Evolutionary conservation across 331 rosid species (phyloP), one percentile per base, ranked within the genome.

Genomic region (Malus hybrid): DNA sequence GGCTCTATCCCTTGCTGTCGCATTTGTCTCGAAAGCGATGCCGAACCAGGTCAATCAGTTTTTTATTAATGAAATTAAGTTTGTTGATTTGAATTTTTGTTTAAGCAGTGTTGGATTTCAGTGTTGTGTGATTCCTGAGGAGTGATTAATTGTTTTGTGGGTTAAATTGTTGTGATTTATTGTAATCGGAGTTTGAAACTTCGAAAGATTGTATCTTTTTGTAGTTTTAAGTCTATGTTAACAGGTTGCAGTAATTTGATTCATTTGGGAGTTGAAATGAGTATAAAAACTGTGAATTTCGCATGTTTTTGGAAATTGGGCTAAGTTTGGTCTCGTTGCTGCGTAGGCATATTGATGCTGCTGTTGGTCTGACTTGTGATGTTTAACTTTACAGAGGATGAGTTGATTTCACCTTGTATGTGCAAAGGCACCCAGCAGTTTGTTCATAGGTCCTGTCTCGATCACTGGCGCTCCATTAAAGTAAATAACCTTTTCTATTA

Each of bases 401-500:
- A 87, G 44, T 79, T 95, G 89, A 95, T 95, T 77, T 95, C 99
- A 22, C 99, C 99, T 12, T 95, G 99, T 89, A 88, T 89, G 93
- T 95, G 99, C 91, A 95, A 95, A 85, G 99, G 99, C 78, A 95
- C 99, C 55, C 99, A 95, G 83, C 99, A 95, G 82, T 95, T 95
- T 88, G 99, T 95, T 76, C 99, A 95, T 77, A 97, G 96, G 46
- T 87, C 90, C n/a, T 95, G 99, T 76, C 99, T 95, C 80, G 99
- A 95, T 81, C 99, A 95, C 84, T 95, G 99, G 99, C 99, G 99
- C 80, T 95, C 99, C 6, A 89, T 95, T 52, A 95, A 92, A 90
- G 99, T 90, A 79, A 72, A 63, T 67, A 68, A 69, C 71, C 31
- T 80, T 65, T 18, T 32, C 20, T 2, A 18, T 62, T 62, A 4